Base-by-base conservation (phyloP, 495 filamentous ascomycete genomes). In the Hypoxylon perforatum region DNA sequence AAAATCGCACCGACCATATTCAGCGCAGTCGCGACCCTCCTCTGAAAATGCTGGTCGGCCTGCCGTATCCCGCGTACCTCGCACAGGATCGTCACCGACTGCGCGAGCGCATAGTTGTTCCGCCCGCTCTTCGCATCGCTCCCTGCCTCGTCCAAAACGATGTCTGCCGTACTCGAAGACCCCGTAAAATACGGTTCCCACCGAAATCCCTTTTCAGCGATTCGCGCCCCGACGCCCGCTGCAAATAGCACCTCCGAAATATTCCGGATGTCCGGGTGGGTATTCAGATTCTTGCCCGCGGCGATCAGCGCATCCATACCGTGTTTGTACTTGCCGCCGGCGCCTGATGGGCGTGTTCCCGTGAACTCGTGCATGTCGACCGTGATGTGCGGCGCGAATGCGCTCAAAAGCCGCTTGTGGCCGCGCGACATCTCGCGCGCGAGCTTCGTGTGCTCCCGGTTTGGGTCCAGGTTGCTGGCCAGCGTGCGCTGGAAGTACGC, bases 141-240 rank as follows among this genome's bases (percentile, higher is more conserved):
- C 14, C 75, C 75, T 9, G 75, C 75, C 65, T 77, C 75, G 0
- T 60, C 54, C 2, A 75, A 48, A 23, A 62, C 69, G 41, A 74
- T 60, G 1, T 57, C 57, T 17, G 23, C 28, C 4, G 48, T 22
- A 17, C 36, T 57, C 8, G n/a, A 57, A 3, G 51, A 28, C 3
- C 61, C 63, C n/a, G 74, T 77, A 36, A 77, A 69, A 30, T 77
- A 77, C 12, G 73, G 71, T 19, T 77, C 75, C 73, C 71, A 73
- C 9, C 75, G 62, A 23, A 75, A 71, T 9, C 71, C 73, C 36
- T 53, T 61, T 5, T 45, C 47, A 22, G 44, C 63, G 0, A 77
- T 47, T 17, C 61, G 45, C 33, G 48, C 39, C 3, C 61, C 68
- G 17, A 75, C 59, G 2, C 67, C 71, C 10, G 49, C 36, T 17